Evolutionary conservation across 1,284 basidiomycete genomes (phyloP), one percentile per base, ranked within the genome.

Genomic region (Ganoderma multipileum): DNA sequence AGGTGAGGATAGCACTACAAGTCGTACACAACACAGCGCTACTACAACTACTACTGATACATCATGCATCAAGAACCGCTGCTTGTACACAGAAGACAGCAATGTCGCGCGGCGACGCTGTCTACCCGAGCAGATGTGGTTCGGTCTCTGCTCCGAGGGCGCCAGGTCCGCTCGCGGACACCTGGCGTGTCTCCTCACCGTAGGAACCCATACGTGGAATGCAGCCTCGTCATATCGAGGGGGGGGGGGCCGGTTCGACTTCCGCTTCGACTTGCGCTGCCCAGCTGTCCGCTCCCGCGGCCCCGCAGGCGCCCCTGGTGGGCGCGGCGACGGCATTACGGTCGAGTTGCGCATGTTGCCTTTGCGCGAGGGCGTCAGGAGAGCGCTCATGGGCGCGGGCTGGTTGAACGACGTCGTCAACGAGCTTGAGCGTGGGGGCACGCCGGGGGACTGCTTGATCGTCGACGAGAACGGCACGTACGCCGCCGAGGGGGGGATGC

Each of bases 401-500:
- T 65, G 69, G 57, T 69, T 69, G 64, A 68, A 72, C 44, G 67
- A 67, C 14, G 71, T 69, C 28, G 66, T 64, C 42, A 72, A 68
- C 61, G 71, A 72, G 58, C 69, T 70, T 20, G 71, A 72, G 65
- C 71, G 71, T 6, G 65, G 71, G 18, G 71, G 71, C 6, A 44
- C 58, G 26, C 47, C 64, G 23, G 71, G 71, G 4, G 71, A 71
- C 38, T 67, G 71, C 66, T 71, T 72, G 71, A 72, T 69, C 39
- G 71, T 71, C 36, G 71, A 72, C 54, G 71, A 71, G 67, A 69
- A 72, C 16, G 71, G 71, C 26, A 72, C 63, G 67, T 72, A 72
- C 64, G 63, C 65, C 62, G 71, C 69, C 36, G 71, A 72, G 16
- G 71, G 57, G 23, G 71, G 71, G 55, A 72, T 67, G 38, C 69